Conservation (phyloP, 768 basidiomycete genomes). For the Terana coerulea region DNA sequence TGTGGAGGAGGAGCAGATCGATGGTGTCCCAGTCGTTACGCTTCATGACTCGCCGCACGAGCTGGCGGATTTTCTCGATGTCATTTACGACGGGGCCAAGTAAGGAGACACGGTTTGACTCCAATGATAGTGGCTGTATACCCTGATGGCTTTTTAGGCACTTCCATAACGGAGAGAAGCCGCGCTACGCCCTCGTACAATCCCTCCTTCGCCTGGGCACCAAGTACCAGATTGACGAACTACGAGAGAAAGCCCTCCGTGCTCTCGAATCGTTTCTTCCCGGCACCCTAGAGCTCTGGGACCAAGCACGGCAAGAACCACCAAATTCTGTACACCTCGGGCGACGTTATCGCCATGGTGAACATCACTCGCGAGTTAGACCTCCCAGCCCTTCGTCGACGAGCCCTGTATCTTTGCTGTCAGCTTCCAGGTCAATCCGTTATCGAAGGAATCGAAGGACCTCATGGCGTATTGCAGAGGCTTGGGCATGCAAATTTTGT, state of each 20-base stretch:
- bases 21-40: neutral
- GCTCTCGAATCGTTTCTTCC: slow-evolving; percentile 1
- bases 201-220: neutral
- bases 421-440: neutral
- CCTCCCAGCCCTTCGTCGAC: neutral
- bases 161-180: neutral
- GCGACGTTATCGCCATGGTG: slow-evolving; percentile 1
- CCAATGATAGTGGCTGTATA: too few relatives aligned
- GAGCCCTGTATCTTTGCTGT: slow-evolving; percentile 5
- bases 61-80: neutral
- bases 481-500: neutral
- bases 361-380: slow-evolving; percentile 4
- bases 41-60: slow-evolving; percentile 3
- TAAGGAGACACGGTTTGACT: neutral
- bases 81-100: neutral
- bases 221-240: slow-evolving; percentile 5
- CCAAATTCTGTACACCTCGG: neutral
- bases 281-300: neutral
- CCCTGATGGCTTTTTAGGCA: neutral
- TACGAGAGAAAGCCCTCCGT: neutral
- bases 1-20: neutral
- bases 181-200: neutral
- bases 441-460: neutral
- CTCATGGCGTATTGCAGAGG: neutral
- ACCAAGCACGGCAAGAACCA: neutral